Evolutionary conservation across 2,329 filamentous ascomycete genomes (phyloP), one percentile per base, ranked within the genome.

Genomic region (Venturia effusa): DNA sequence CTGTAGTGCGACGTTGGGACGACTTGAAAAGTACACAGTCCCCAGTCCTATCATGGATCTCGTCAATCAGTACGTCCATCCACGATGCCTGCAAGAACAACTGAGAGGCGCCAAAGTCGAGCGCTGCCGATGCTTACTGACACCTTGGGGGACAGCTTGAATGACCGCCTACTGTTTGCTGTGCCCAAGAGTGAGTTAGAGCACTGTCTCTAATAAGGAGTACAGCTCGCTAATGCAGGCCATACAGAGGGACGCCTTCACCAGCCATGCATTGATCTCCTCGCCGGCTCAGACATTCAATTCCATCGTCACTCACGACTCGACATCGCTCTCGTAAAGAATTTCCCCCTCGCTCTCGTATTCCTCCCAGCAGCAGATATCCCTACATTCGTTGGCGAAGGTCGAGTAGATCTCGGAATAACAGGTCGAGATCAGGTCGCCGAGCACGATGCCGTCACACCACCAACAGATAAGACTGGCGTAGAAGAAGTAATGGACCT

Each of bases 351-450:
- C 70, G 94, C 94, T 19, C 89, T 99, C 66, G 87, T 99, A 73
- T 99, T 99, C 81, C 88, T 99, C 32, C 94, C 94, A 37, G 94
- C 93, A 43, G 92, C 92, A 69, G 94, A 99, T 75, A 99, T 99
- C 73, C 94, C 94, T 5, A 96, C 92, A 45, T 97, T 97, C 73
- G 92, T 99, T 59, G 93, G 93, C 64, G 92, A 97, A 78, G 94
- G 94, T 65, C 88, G 88, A 67, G 91, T 96, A 59, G 92, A 96
- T 73, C 81, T 99, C 19, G 94, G 94, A 67, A 99, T 99, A 73
- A 97, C 94, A 0, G 94, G 94, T 61, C 85, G 86, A 71, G 94
- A 99, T 74, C 92, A 96, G 72, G 91, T 97, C 60, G 87, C 88
- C 66, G 93, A 97, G 77, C 90, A 97, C 78, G 90, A 92, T 77